These are phyloP conservation scores for Magnaporthiopsis rhizophila DNA, from an alignment of 2,329 filamentous ascomycete genomes.

Conservation along the genomic window DNA sequence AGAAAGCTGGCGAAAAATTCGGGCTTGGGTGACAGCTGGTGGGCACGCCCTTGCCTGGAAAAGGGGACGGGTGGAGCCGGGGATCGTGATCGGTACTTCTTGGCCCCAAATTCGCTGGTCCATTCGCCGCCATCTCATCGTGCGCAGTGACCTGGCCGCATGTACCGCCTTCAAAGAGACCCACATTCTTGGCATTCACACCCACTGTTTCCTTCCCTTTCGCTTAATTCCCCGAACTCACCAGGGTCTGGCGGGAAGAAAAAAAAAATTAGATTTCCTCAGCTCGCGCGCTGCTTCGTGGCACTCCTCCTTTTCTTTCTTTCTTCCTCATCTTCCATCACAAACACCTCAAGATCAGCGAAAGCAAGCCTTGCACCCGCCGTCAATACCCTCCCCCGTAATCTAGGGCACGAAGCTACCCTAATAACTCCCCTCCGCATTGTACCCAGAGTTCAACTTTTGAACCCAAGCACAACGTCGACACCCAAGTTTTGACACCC, in stretches of 20 bases:
- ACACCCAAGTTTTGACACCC: conserved; percentile 22
- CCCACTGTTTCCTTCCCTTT: conserved; percentile 22
- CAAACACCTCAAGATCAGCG: conserved; percentile 23
- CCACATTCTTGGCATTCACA: background rate
- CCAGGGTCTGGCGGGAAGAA: conserved; percentile 14
- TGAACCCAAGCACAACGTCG: conserved; percentile 32
- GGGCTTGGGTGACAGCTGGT: background rate
- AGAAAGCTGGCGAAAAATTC: background rate
- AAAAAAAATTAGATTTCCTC: conserved; percentile 21
- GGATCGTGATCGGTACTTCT: background rate
- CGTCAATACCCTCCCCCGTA: conserved; percentile 20
- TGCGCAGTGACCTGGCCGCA: background rate
- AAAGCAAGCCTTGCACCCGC: conserved; percentile 28
- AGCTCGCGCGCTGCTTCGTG: conserved; percentile 18
- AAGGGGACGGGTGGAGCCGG: background rate
- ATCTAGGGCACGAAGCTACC: conserved; percentile 89
- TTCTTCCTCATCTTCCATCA: conserved; percentile 25
- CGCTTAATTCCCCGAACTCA: conserved; percentile 21
- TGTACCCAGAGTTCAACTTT: conserved; percentile 65
- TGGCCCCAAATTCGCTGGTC: background rate
- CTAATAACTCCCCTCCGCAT: conserved; percentile 54
- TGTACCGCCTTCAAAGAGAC: background rate
- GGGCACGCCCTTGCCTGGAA: background rate
- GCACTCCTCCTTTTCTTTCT: conserved; percentile 21
- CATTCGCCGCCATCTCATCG: background rate